Evolutionary conservation across 2,329 filamentous ascomycete species (phyloP), one percentile per base, ranked within the genome.

Genomic region (Colletotrichum horii): DNA sequence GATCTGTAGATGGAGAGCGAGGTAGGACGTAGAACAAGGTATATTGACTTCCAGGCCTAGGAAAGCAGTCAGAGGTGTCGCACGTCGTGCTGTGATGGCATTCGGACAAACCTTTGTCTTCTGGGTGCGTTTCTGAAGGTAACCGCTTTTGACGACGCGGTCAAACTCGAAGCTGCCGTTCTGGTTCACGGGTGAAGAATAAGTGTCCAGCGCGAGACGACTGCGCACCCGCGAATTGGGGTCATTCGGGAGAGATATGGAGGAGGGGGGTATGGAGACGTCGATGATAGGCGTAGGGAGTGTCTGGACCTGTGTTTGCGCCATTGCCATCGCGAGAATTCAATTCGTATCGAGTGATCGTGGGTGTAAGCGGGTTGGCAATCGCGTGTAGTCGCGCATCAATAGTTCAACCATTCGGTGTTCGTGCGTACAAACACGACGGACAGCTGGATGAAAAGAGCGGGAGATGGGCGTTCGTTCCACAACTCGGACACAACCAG

Each of bases 161-260:
- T 99, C 97, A 81, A 97, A 98, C 81, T 97, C 96, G 83, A 98
- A 99, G 84, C 95, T 97, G 77, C 97, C 97, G 84, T 98, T 96
- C 84, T 98, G 94, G 82, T 96, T 98, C 78, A 98, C 95, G 6
- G 96, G 95, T 19, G 77, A 78, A 34, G 95, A 97, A 81, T 95
- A 93, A 19, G 93, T 89, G 78, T 94, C 92, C 58, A 93, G 82
- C 30, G 87, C 87, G 30, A 91, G 84, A 79, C 91, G 88, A 71
- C 77, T 83, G 73, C 80, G 82, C 32, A 85, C 56, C n/a, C 82
- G 82, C 58, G 80, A 55, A 48, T 74, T 80, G 19, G 82, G 75
- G 22, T 80, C 79, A 38, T 76, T 75, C 16, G 79, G 79, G 14
- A 79, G 76, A 28, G 55, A 75, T 30, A 65, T 70, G 28, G 66